Conservation (phyloP, 2,329 filamentous ascomycete genomes). For the Alternaria sp. region DNA sequence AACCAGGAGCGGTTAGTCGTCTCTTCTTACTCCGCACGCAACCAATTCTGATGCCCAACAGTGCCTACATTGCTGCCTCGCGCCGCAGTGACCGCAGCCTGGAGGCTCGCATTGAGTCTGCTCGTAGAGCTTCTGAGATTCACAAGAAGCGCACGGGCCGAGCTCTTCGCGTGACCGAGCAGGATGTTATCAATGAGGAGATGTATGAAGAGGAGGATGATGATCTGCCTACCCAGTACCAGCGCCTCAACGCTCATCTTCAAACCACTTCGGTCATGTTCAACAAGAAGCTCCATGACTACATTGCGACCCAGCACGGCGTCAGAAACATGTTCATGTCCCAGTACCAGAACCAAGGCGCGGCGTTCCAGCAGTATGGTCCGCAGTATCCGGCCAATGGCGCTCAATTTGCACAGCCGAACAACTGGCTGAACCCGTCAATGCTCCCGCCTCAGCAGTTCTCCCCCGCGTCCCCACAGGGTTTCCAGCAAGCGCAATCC, state of each 20-base stretch:
- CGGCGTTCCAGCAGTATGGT: constrained; percentile 20
- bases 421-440: constrained; percentile 38
- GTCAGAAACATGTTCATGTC: constrained; percentile 56
- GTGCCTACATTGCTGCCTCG: constrained; percentile 92
- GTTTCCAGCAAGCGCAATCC: constrained; percentile 24
- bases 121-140: constrained; percentile 85
- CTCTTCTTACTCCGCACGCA: background rate
- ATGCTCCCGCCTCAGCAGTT: constrained; percentile 46
- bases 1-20: constrained; percentile 71
- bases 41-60: constrained; percentile 42
- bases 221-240: constrained; percentile 72
- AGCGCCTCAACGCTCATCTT: constrained; percentile 67
- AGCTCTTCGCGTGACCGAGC: constrained; percentile 78
- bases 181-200: constrained; percentile 88
- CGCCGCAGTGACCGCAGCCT: constrained; percentile 83
- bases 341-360: constrained; percentile 30
- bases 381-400: constrained; percentile 31
- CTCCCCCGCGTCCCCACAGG: constrained; percentile 35
- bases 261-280: constrained; percentile 66
- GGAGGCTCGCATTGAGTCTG: constrained; percentile 87
- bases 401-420: constrained; percentile 22
- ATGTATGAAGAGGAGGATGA: constrained; percentile 98
- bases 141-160: constrained; percentile 88
- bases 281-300: constrained; percentile 67
- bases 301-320: constrained; percentile 64